These are phyloP conservation scores for Cadophora sp. DNA, from an alignment of 2,329 filamentous ascomycete genomes.

Conservation along the genomic window DNA sequence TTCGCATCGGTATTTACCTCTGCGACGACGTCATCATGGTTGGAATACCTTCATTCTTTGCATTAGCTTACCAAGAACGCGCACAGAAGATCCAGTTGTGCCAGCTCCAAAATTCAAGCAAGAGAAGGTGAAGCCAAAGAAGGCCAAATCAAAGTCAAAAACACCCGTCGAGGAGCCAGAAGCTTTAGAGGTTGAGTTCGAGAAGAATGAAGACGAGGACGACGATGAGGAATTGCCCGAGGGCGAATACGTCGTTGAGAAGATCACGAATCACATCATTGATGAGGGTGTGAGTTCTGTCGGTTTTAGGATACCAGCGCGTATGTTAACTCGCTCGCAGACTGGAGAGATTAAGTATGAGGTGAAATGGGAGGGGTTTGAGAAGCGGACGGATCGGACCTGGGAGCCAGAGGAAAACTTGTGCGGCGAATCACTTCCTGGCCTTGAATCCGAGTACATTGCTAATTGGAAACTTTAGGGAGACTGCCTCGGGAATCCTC, in stretches of 20 bases:
- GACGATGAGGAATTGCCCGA: constrained; percentile 54
- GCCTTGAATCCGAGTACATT: constrained; percentile 9
- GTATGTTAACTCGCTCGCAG: constrained; percentile 30
- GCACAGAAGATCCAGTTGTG: constrained; percentile 32
- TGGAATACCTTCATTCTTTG: constrained; percentile 21
- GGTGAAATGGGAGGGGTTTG: constrained; percentile 84
- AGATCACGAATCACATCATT: constrained; percentile 71
- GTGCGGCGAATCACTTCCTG: constrained; percentile 47
- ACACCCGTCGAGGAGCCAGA: constrained; percentile 36
- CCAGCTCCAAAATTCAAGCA: constrained; percentile 10
- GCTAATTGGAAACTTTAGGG: constrained; percentile 48
- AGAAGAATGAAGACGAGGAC: constrained; percentile 47
- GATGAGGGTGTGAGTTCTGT: constrained; percentile 57
- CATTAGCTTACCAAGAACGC: constrained; percentile 33
- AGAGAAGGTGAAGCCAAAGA: constrained; percentile 39
- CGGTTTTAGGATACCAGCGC: neutral
- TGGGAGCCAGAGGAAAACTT: constrained; percentile 83
- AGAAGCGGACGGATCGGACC: constrained; percentile 72
- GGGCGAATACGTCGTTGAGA: constrained; percentile 66
- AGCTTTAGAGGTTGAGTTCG: constrained; percentile 47
- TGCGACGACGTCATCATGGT: constrained; percentile 21
- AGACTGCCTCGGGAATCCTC: constrained; percentile 65
- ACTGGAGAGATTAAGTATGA: constrained; percentile 63
- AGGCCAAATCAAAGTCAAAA: constrained; percentile 36
- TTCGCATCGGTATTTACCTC: constrained; percentile 19